Conservation (phyloP, 495 filamentous ascomycete species). For the Annulohypoxylon maeteangense region DNA sequence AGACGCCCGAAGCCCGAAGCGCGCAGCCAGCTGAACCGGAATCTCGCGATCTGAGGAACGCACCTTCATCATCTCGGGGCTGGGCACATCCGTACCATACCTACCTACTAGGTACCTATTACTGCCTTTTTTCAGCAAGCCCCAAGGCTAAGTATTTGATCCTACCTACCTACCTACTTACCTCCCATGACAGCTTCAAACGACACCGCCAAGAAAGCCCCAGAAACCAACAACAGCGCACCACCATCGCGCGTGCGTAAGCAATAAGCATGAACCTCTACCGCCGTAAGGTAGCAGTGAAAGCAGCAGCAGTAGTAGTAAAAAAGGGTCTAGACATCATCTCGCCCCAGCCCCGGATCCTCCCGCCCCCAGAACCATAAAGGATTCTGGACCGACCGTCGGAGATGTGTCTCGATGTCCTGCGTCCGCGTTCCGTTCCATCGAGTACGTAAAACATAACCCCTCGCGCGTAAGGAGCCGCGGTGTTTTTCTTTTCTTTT, state of each 20-base stretch:
- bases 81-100: too few species aligned
- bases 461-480: background rate
- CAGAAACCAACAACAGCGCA: background rate
- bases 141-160: too few species aligned
- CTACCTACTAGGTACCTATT: background rate
- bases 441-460: constrained; percentile 39
- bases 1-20: constrained; percentile 6
- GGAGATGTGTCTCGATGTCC: background rate
- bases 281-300: background rate
- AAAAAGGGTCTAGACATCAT: background rate
- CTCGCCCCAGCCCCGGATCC: constrained; percentile 17
- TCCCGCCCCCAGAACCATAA: constrained; percentile 6
- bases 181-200: too few species aligned
- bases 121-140: too few species aligned
- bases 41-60: constrained; percentile 6
- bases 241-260: constrained; percentile 9
- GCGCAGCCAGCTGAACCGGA: constrained; percentile 7
- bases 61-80: background rate
- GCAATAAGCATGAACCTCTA: background rate
- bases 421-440: constrained; percentile 23
- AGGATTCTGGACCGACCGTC: constrained; percentile 6
- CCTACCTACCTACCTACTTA: too few species aligned
- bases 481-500: background rate
- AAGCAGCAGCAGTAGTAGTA: background rate
- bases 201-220: background rate